These are phyloP conservation scores for Fraxinus greggii DNA, from an alignment of 305 asterid genomes.

Conservation along the genomic window DNA sequence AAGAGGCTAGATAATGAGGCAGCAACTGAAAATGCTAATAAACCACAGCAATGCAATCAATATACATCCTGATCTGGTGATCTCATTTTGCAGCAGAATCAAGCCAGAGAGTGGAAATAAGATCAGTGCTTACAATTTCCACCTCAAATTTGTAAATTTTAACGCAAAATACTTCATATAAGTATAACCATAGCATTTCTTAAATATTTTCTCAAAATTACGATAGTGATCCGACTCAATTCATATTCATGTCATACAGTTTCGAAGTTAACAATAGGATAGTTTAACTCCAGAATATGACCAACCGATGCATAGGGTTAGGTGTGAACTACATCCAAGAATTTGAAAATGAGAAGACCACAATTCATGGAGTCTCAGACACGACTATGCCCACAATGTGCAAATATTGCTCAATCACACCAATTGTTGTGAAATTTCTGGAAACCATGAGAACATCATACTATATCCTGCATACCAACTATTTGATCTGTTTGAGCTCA, in stretches of 20 bases:
- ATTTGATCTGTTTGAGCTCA: background rate
- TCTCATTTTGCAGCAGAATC: background rate
- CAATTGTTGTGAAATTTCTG: background rate
- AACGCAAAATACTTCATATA: background rate
- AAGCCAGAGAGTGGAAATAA: constrained; percentile 1
- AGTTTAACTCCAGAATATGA: background rate
- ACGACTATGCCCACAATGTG: background rate
- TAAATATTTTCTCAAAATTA: background rate
- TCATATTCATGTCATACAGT: background rate
- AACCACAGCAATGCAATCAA: background rate
- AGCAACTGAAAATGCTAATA: background rate
- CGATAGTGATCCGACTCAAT: background rate
- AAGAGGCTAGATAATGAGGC: constrained; percentile 15
- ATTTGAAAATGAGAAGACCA: background rate
- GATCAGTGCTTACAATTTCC: background rate
- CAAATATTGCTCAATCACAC: background rate
- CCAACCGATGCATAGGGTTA: background rate
- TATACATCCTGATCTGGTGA: constrained; percentile 3
- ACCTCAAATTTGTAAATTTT: background rate
- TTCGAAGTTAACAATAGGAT: background rate
- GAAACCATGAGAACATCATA: background rate
- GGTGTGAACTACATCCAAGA: background rate
- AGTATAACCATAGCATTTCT: background rate
- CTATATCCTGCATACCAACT: background rate
- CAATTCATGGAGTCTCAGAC: background rate